phyloP scores from a whole-genome alignment of 2,329 filamentous ascomycete species.

The Trichoderma sp. region DNA sequence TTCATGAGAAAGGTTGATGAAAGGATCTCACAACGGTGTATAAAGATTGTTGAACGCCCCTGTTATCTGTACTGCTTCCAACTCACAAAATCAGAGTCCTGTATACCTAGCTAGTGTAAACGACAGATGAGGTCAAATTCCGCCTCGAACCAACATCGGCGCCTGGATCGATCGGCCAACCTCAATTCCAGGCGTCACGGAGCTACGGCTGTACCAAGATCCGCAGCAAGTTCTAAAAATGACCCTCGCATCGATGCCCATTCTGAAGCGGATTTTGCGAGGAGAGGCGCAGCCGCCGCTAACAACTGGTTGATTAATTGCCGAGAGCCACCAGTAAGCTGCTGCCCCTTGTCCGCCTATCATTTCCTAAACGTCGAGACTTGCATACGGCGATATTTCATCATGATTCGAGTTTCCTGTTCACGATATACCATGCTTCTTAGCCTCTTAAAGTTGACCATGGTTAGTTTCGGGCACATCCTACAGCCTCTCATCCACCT shows the following conservation, averaged over 20 bases:
- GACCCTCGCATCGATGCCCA: neutral
- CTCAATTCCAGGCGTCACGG: too few species aligned
- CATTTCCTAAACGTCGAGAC: neutral
- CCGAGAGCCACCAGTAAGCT: neutral
- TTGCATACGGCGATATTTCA: slow-evolving; percentile 6
- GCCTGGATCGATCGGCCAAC: too few species aligned
- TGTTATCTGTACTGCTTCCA: too few species aligned
- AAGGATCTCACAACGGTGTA: too few species aligned
- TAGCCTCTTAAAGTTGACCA: too few species aligned
- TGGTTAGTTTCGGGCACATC: too few species aligned
- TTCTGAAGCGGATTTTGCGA: slow-evolving; percentile 12
- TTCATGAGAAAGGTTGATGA: too few species aligned
- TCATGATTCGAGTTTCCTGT: neutral
- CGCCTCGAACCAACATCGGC: neutral
- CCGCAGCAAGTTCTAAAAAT: slow-evolving; percentile 18
- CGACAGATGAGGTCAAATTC: slow-evolving; percentile 34
- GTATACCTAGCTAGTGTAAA: too few species aligned
- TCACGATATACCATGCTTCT: neutral
- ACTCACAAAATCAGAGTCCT: too few species aligned
- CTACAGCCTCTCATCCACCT: too few species aligned
- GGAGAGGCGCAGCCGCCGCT: slow-evolving; percentile 10
- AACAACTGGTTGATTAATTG: neutral
- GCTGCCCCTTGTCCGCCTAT: slow-evolving; percentile 4
- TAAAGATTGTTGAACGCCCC: too few species aligned
- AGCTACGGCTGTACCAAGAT: neutral